A percentile compares a stretch with the other conserved stretches of the same genome.
Conservation (phyloP, 257 asterid species). For the Thymus mandschuricus region DNA sequence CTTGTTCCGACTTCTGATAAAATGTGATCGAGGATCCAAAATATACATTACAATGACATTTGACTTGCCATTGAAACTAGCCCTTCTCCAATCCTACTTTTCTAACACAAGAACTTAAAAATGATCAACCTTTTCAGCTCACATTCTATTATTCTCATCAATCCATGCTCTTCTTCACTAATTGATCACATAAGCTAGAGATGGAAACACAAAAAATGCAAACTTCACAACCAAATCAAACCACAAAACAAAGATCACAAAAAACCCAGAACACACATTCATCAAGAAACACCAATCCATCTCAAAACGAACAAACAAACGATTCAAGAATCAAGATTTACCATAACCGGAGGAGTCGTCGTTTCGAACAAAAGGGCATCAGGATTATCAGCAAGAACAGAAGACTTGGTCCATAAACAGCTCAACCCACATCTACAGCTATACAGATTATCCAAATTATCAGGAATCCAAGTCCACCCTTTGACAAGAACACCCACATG, state of each 20-base stretch:
- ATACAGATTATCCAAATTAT: constrained; percentile 89
- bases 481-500: constrained; percentile 87
- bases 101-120: too few relatives aligned
- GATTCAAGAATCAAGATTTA: constrained; percentile 23
- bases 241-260: constrained; percentile 16
- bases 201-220: background rate
- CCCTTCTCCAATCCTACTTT: too few relatives aligned
- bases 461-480: constrained; percentile 99
- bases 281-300: background rate
- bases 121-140: too few relatives aligned
- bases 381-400: constrained; percentile 88
- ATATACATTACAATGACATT: too few relatives aligned
- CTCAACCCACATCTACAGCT: constrained; percentile 95
- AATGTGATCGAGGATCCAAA: too few relatives aligned
- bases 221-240: constrained; percentile 2
- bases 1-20: background rate
- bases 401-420: constrained; percentile 94
- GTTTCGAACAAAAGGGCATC: constrained; percentile 95
- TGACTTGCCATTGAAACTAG: too few relatives aligned
- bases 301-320: background rate
- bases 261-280: constrained; percentile 10
- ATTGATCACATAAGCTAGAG: too few relatives aligned
- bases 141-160: too few relatives aligned
- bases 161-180: too few relatives aligned
- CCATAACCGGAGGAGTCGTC: constrained; percentile 82